Base-by-base conservation (phyloP, 108 stramenopile species). In the Cyclostephanos invisitatus region DNA sequence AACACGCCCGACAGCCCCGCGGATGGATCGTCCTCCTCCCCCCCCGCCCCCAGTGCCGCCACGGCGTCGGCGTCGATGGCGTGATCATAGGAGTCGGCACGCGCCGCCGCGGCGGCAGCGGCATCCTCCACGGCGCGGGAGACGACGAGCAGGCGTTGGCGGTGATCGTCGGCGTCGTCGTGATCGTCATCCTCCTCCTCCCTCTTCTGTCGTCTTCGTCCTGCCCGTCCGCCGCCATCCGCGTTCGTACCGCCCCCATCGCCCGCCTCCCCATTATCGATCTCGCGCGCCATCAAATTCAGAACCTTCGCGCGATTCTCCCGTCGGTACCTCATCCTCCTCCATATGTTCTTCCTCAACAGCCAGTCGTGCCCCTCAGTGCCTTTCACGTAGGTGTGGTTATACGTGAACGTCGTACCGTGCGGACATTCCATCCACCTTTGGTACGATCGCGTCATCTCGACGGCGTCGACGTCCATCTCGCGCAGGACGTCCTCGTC, bases 311-410 rank as follows among this genome's bases (percentile, higher is more conserved):
- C 75, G 46, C 87, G 88, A 71, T 92, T 95, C 81, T 91, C 90
- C 42, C 94, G 67, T 44, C 94, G 83, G 70, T 95, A 95, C 2
- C 94, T 72, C 94, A 95, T 95, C 42, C 94, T 74, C 21, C 94
- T 72, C 94, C 94, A 95, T 58, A 95, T 95, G 70, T 93, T 95
- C 77, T 95, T 95, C 48, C 77, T 78, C 20, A 95, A 67, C 37
- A 91, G 63, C 91, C 91, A 93, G 80, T 95, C 94, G 61, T 92
- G 89, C n/a, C 78, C 85, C 42, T 86, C 82, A 40, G 70, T 60
- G 4, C 94, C 94, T 72, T 91, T 93, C 47, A 73, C 70, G 68
- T 95, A 95, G n/a, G 78, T 89, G 75, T 95, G 94, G 74, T 95
- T 95, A 85, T 95, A 95, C 2, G 58, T 46, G 67, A 92, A 89